Evolutionary conservation across 805 yeast species (phyloP).

Genomic region (Candida coquimbonensis): DNA sequence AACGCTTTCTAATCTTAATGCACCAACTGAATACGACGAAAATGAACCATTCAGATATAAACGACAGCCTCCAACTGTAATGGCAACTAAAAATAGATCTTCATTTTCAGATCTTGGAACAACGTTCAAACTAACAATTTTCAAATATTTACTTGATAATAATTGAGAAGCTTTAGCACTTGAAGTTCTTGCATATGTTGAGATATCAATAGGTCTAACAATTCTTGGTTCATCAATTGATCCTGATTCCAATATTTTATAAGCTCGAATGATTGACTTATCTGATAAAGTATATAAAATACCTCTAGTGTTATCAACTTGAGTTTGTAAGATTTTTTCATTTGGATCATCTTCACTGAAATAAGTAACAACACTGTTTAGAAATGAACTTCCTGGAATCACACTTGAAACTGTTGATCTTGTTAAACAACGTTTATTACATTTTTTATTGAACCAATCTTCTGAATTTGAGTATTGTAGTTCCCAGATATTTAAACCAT

Average conservation of each 20-base stretch:
- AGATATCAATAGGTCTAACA: conserved; percentile 30
- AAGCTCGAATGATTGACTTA: conserved; percentile 74
- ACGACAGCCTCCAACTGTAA: conserved; percentile 80
- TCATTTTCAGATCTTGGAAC: conserved; percentile 58
- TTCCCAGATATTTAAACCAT: conserved; percentile 81
- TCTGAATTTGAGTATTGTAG: conserved; percentile 75
- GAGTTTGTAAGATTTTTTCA: conserved; percentile 62
- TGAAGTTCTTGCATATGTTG: conserved; percentile 34
- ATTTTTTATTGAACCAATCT: conserved; percentile 79
- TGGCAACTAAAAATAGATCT: conserved; percentile 66
- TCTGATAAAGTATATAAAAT: conserved; percentile 78
- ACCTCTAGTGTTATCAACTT: conserved; percentile 70
- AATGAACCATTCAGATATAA: conserved; percentile 44
- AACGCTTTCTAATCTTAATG: conserved; percentile 40
- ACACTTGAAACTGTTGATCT: conserved; percentile 50
- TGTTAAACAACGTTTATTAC: conserved; percentile 79
- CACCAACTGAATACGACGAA: conserved; percentile 28
- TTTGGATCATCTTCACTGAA: conserved; percentile 22
- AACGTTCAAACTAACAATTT: conserved; percentile 56
- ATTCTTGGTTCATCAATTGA: conserved; percentile 34
- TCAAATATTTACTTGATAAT: conserved; percentile 46
- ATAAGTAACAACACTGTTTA: conserved; percentile 30
- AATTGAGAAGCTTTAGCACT: conserved; percentile 47
- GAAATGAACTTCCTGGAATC: conserved; percentile 33
- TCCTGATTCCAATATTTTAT: conserved; percentile 42